phyloP scores from a whole-genome alignment of 805 yeast genomes.

The Ogataea pignaliae region DNA sequence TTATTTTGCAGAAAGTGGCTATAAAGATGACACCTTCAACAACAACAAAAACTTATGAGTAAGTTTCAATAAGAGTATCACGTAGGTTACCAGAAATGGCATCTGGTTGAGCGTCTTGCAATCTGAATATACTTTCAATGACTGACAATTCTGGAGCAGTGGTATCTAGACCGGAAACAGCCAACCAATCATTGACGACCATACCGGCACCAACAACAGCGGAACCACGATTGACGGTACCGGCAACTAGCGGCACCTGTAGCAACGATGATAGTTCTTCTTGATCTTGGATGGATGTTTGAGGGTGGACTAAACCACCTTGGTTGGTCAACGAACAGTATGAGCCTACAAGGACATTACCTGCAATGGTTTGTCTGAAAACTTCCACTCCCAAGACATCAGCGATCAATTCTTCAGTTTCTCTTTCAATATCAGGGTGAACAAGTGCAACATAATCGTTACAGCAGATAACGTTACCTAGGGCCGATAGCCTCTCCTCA shows the following conservation, averaged over 20 bases:
- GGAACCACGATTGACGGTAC: conserved; percentile 97
- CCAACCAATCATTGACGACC: conserved; percentile 97
- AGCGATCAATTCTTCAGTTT: conserved; percentile 96
- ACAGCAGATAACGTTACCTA: conserved; percentile 97
- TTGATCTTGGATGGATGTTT: conserved; percentile 94
- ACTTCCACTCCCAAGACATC: conserved; percentile 98
- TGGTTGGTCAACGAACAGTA: conserved; percentile 93
- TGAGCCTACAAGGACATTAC: conserved; percentile 95
- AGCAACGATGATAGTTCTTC: conserved; percentile 93
- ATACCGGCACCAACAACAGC: conserved; percentile 97
- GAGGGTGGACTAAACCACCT: conserved; percentile 98
- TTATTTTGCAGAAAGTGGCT: too few relatives aligned
- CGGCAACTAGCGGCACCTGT: conserved; percentile 98
- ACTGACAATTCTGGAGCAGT: conserved; percentile 98
- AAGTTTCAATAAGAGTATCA: conserved; percentile 89
- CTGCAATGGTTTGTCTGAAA: conserved; percentile 97
- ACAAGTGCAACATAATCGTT: conserved; percentile 98
- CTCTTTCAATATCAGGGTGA: conserved; percentile 98
- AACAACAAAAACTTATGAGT: conserved; percentile 43
- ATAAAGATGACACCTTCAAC: neutral
- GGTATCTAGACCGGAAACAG: conserved; percentile 95
- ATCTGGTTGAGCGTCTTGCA: conserved; percentile 88
- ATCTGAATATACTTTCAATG: conserved; percentile 90
- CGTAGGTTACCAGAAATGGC: conserved; percentile 79
- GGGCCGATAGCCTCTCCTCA: conserved; percentile 93